Conservation (phyloP, 2,329 filamentous ascomycete species). For the Alternaria incomplexa region DNA sequence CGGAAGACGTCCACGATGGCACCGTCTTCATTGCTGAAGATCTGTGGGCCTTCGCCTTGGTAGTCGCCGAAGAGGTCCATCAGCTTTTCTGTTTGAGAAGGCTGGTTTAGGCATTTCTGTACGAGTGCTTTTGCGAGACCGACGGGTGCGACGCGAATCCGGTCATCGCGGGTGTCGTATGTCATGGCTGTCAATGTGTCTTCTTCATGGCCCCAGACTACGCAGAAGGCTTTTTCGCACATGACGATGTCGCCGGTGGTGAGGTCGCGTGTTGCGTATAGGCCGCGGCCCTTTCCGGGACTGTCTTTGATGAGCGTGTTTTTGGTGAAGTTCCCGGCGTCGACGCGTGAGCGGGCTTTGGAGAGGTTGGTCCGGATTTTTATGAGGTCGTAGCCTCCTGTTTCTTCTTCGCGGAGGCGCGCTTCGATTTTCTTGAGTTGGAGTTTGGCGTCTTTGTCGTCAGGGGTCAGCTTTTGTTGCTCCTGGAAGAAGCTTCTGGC, state of each 20-base stretch:
- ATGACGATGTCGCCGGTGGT: conserved; percentile 59
- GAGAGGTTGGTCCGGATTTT: conserved; percentile 46
- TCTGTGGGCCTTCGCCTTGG: conserved; percentile 49
- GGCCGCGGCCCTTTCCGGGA: conserved; percentile 53
- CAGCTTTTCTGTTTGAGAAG: conserved; percentile 41
- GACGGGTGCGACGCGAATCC: conserved; percentile 32
- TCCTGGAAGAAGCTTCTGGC: conserved; percentile 45
- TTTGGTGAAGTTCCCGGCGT: conserved; percentile 56
- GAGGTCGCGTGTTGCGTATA: conserved; percentile 59
- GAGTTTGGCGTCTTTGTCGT: conserved; percentile 42
- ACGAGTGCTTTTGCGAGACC: conserved; percentile 35
- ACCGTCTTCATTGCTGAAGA: conserved; percentile 43
- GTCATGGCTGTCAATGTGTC: conserved; percentile 52
- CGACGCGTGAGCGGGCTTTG: conserved; percentile 53
- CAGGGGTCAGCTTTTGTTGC: conserved; percentile 41
- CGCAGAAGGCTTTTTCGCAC: conserved; percentile 62
- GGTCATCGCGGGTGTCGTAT: conserved; percentile 50
- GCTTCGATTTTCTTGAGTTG: conserved; percentile 27
- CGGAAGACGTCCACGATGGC: conserved; percentile 59
- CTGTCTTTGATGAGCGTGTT: conserved; percentile 53
- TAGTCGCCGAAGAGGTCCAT: conserved; percentile 43
- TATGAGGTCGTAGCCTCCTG: conserved; percentile 46
- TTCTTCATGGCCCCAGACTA: conserved; percentile 52
- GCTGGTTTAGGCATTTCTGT: conserved; percentile 58
- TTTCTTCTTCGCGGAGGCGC: conserved; percentile 46